Evolutionary conservation across 257 asterid species (phyloP), one percentile per base, ranked within the genome.

Genomic region (Sherardia arvensis): DNA sequence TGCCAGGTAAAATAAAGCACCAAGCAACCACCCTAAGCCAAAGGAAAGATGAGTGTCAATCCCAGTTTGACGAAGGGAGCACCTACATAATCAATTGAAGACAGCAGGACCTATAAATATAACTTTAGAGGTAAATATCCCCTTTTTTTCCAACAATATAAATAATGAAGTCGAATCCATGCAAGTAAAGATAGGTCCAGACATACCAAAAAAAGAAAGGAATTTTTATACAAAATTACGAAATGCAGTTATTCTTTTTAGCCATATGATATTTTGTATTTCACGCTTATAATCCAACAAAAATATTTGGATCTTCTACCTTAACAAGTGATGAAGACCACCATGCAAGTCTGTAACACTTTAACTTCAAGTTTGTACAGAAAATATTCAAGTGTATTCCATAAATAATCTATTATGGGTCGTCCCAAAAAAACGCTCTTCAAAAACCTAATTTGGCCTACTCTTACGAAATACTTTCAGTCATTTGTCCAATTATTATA

Each of bases 1-100:
- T 83, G 61, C 82, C 97, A 67, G 99, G 99, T 81, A 93, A 89
- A 84, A 87, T 95, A 93, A 71, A 86, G 85, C n/a, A n/a, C n/a
- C n/a, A n/a, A 66, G 82, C n/a, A n/a, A n/a, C 85, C 75, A 93
- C 78, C 87, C 99, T 90, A 76, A 93, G 88, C 71, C 83, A 96
- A 68, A 65, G 34, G 59, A 53, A 57, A 69, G 21, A 32, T 22
- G 45, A 25, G 28, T 43, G 60, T 55, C 55, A 63, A 25, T 56
- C 21, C 7, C 53, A 45, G 15, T 45, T 8, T 1, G 30, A 47
- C 49, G 11, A 45, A 28, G 21, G 18, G n/a, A 8, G 27, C 15
- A n/a, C 23, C 56, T 23, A n/a, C 21, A 63, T 47, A 29, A 27
- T 63, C 33, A 36, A n/a, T 28, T n/a, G 32, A 43, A 20, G 48